Conservation (phyloP, 1,284 basidiomycete species). For the Boletus subluridellus region DNA sequence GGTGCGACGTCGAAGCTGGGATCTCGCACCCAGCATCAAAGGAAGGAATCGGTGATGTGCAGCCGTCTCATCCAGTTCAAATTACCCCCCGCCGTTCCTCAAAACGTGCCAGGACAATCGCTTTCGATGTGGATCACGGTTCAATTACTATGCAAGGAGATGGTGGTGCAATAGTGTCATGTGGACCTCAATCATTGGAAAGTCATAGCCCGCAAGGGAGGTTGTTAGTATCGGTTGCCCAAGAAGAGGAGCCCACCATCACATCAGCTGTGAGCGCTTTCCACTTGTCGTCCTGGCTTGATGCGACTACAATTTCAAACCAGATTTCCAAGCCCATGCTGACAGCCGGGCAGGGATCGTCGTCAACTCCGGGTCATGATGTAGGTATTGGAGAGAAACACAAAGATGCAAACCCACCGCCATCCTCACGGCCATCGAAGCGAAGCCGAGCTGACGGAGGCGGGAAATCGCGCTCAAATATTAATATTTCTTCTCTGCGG, state of each 20-base stretch:
- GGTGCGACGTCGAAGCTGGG: background rate
- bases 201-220: background rate
- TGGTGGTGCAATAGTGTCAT: background rate
- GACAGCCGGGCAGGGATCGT: background rate
- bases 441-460: conserved; percentile 17
- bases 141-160: background rate
- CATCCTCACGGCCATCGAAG: conserved; percentile 23
- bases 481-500: conserved; percentile 70
- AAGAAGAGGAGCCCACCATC: background rate
- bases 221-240: background rate
- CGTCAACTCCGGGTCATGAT: background rate
- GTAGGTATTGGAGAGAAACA: conserved; percentile 16
- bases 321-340: background rate
- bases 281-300: background rate
- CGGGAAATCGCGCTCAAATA: conserved; percentile 36
- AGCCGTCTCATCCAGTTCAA: background rate
- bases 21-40: background rate
- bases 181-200: background rate
- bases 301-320: background rate
- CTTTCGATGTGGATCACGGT: background rate
- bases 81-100: background rate
- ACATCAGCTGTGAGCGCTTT: conserved; percentile 8
- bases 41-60: background rate
- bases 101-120: conserved; percentile 2
- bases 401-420: background rate